Evolutionary conservation across 257 asterid genomes (phyloP), one percentile per base, ranked within the genome.

Genomic region (Primulina eburnea): DNA sequence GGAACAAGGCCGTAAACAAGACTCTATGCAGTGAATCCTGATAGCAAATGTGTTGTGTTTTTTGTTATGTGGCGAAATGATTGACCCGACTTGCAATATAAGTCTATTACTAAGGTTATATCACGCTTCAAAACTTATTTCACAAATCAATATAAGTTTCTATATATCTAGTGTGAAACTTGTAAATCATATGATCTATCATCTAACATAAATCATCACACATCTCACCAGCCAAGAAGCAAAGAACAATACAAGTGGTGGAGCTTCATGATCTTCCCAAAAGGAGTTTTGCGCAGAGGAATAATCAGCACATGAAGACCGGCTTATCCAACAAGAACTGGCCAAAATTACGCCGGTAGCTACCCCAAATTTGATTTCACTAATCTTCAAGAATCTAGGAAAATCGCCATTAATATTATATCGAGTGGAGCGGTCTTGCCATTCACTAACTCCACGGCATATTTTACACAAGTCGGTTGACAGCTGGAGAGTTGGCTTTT

Each of bases 201-300:
- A 43, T 43, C 53, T 43, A 38, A 38, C 2, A 38, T 38, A 4
- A 12, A 11, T 43, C 4, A 43, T 43, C n/a, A 43, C 53, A 43
- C 6, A 43, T 43, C n/a, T 43, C 53, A 73, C 76, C 83, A 93
- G 97, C 92, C 62, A 93, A 93, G 87, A 81, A 79, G 79, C 95
- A 86, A 76, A 76, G 97, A 65, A 92, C 92, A 17, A 82, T 92
- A 67, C 97, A 90, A 76, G 92, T 92, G 0, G 89, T 92, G 80
- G 98, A 92, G 80, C 79, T 88, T 77, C 88, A 60, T 1, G 97
- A 92, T 80, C 87, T 92, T 63, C 98, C 98, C 4, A 90, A 88
- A 81, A 90, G 87, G 62, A 73, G 79, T 57, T 56, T 52, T 47
- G 87, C 76, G 52, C 85, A 73, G 63, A 85, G 83, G 82, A 88